Base-by-base conservation (phyloP, 805 yeast genomes). In the Metschnikowia kunwiensis region DNA sequence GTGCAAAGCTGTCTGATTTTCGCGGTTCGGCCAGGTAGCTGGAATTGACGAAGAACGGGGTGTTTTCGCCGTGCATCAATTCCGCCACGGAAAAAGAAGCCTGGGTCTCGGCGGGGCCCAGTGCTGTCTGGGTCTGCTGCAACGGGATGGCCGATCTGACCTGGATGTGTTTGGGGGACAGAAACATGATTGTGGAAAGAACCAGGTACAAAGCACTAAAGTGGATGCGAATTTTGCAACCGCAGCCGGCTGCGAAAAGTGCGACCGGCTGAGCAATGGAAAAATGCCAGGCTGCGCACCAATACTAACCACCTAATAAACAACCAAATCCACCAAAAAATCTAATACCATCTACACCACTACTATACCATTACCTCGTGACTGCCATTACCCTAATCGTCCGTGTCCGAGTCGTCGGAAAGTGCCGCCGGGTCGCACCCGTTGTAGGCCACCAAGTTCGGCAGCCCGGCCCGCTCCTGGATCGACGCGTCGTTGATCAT, bases 381-480 rank as follows among this genome's bases (percentile, higher is more conserved):
- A n/a, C n/a, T n/a, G n/a, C n/a, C n/a, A n/a, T n/a, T n/a, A n/a
- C n/a, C n/a, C n/a, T n/a, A n/a, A n/a, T n/a, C n/a, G 8, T 24
- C 26, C 14, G 24, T 14, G 20, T 33, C 38, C n/a, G 34, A 38
- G 22, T 22, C 34, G 16, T 28, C 25, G 32, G 14, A 21, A 8
- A 32, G 14, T 2, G 34, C 20, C 5, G 34, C 32, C 7, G 47
- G 45, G 15, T 46, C 52, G 14, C 42, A 44, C n/a, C 52, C 52
- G 23, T 48, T 48, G 27, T 48, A 46, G 2, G 43, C 50, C 26
- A 48, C 42, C 10, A 38, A 26, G 20, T 48, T 48, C 23, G 52
- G 52, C 19, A 47, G 42, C 14, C 42, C 39, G 12, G 30, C 14
- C 21, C 37, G 39, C 13, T 39, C 44, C 15, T 25, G 24, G 19